Evolutionary conservation across 495 filamentous ascomycete species (phyloP).

Genomic region (Podospora pseudocomata): DNA sequence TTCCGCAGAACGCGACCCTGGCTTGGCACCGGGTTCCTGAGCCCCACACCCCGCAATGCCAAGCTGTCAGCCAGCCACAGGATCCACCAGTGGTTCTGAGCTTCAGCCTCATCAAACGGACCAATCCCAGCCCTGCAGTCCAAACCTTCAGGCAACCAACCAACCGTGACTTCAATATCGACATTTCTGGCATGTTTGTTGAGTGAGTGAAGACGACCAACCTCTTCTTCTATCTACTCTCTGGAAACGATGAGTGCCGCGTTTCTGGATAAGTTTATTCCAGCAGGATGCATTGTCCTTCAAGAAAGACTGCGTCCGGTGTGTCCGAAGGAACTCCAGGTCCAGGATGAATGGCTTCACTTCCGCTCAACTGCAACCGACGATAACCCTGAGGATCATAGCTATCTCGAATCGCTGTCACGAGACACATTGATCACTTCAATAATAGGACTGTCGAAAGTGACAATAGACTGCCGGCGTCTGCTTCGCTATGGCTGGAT

Average conservation of each 20-base stretch:
- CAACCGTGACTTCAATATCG: neutral
- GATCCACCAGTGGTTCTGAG: constrained; percentile 7
- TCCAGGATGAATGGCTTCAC: neutral
- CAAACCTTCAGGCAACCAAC: neutral
- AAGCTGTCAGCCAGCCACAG: neutral
- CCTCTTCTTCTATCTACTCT: neutral
- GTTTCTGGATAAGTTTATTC: neutral
- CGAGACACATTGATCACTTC: neutral
- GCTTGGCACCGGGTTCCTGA: neutral
- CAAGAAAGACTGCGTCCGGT: neutral
- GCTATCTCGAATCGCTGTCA: neutral
- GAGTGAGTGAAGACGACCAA: neutral
- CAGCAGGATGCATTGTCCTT: neutral
- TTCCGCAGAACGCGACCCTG: neutral
- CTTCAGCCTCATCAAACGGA: constrained; percentile 26
- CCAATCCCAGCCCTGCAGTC: neutral
- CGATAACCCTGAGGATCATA: neutral
- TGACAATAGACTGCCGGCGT: neutral
- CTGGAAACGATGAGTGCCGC: neutral
- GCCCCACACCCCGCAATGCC: neutral
- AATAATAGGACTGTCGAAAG: neutral
- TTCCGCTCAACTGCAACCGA: neutral
- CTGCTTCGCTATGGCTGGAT: constrained; percentile 37
- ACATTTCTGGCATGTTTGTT: neutral
- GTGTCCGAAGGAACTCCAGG: neutral